These are phyloP conservation scores for Coniella vitis DNA, from an alignment of 2,329 filamentous ascomycete species.

Conservation along the genomic window DNA sequence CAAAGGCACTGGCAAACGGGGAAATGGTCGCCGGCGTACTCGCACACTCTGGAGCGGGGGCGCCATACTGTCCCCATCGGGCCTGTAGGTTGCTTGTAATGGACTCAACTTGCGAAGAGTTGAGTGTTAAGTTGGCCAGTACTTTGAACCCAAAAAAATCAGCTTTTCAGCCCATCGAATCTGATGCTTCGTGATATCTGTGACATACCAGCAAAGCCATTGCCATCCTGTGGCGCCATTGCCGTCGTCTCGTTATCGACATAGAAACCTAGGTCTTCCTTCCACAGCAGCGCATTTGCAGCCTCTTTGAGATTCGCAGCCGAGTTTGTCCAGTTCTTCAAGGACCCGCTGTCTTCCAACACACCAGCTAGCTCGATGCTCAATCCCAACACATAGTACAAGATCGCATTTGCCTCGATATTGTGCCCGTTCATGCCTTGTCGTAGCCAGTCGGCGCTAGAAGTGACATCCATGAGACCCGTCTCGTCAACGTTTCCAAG, in stretches of 20 bases:
- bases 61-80: conserved; percentile 18
- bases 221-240: conserved; percentile 18
- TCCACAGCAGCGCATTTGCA: conserved; percentile 11
- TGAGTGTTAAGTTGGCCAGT: conserved; percentile 9
- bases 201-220: conserved; percentile 15
- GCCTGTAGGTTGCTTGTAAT: conserved; percentile 16
- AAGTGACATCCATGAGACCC: conserved; percentile 42
- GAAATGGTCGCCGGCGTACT: conserved; percentile 27
- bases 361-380: conserved; percentile 39
- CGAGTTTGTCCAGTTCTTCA: not conserved
- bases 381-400: conserved; percentile 44
- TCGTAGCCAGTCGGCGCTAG: conserved; percentile 44
- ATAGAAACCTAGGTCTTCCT: conserved; percentile 15
- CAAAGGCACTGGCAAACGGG: conserved; percentile 28
- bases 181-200: too few relatives aligned
- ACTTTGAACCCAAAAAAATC: not conserved
- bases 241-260: conserved; percentile 17
- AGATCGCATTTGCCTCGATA: conserved; percentile 43
- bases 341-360: conserved; percentile 27
- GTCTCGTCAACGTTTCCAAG: conserved; percentile 26
- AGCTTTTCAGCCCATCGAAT: not conserved
- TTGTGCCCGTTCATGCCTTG: conserved; percentile 44
- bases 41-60: conserved; percentile 23
- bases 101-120: not conserved
- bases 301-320: conserved; percentile 10